Evolutionary conservation across 352 stramenopile genomes (phyloP).

Genomic region (Pythium chondricola): DNA sequence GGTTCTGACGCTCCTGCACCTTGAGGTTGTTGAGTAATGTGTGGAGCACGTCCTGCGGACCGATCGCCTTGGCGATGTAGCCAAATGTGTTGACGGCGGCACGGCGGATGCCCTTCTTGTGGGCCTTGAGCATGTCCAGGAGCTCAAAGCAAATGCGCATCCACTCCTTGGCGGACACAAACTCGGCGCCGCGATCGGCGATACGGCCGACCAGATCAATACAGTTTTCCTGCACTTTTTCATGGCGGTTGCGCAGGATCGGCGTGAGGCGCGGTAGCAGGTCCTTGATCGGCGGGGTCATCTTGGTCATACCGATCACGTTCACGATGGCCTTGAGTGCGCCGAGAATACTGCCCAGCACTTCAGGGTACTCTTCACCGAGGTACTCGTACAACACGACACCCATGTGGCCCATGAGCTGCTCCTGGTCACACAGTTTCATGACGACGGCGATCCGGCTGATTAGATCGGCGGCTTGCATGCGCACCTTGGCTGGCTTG

Average conservation of each 20-base stretch:
- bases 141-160: conserved; percentile 99
- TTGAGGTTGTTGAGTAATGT: conserved; percentile 99
- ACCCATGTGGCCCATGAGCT: conserved; percentile 98
- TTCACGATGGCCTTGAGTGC: conserved; percentile 98
- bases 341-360: conserved; percentile 97
- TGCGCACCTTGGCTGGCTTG: conserved; percentile 97
- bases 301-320: conserved; percentile 99
- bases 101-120: conserved; percentile 98
- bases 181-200: conserved; percentile 95
- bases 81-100: conserved; percentile 99
- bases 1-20: conserved; percentile 98
- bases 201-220: conserved; percentile 98
- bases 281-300: conserved; percentile 98
- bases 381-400: conserved; percentile 99
- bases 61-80: conserved; percentile 99
- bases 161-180: conserved; percentile 98
- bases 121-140: conserved; percentile 98
- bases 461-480: conserved; percentile 99
- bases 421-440: conserved; percentile 98
- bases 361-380: conserved; percentile 99
- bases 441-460: conserved; percentile 98
- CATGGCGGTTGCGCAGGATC: conserved; percentile 98
- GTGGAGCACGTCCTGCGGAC: conserved; percentile 98
- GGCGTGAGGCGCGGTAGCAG: conserved; percentile 97
- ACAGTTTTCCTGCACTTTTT: conserved; percentile 99